Percentiles rank a stretch among this genome's conserved stretches.
phyloP scores from a whole-genome alignment of 352 stramenopile genomes.

The Phytophthora sansomeana region DNA sequence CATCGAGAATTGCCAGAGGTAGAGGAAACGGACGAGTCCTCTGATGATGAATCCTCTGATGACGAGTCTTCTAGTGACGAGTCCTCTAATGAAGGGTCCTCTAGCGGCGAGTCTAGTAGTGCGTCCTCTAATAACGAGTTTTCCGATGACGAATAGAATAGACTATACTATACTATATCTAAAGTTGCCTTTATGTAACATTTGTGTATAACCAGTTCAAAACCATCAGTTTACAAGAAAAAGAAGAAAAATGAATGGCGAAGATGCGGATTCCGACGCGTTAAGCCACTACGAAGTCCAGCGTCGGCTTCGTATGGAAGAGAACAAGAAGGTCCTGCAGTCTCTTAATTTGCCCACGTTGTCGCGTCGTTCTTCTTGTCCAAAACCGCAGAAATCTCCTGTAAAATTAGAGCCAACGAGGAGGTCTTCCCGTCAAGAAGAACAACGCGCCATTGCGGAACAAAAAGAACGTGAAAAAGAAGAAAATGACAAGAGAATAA shows the following conservation, averaged over 20 bases:
- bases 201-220: conserved; percentile 2
- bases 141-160: too few relatives aligned
- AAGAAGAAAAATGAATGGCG: conserved; percentile 5
- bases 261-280: neutral
- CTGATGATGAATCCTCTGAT: too few relatives aligned
- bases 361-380: neutral
- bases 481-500: neutral
- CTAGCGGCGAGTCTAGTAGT: too few relatives aligned
- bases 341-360: conserved; percentile 23
- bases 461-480: conserved; percentile 7
- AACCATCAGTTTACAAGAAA: conserved; percentile 11
- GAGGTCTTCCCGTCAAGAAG: conserved; percentile 41
- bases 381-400: conserved; percentile 4
- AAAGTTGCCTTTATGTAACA: conserved; percentile 4
- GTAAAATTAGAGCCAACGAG: conserved; percentile 36
- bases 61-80: too few relatives aligned
- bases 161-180: too few relatives aligned
- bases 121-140: too few relatives aligned
- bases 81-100: too few relatives aligned
- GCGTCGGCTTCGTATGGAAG: conserved; percentile 28
- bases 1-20: neutral
- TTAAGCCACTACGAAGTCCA: conserved; percentile 29
- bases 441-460: conserved; percentile 8
- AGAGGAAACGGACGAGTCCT: neutral
- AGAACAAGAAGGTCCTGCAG: conserved; percentile 25